phyloP scores from a whole-genome alignment of 768 basidiomycete species.

The Fomitopsis serialis region DNA sequence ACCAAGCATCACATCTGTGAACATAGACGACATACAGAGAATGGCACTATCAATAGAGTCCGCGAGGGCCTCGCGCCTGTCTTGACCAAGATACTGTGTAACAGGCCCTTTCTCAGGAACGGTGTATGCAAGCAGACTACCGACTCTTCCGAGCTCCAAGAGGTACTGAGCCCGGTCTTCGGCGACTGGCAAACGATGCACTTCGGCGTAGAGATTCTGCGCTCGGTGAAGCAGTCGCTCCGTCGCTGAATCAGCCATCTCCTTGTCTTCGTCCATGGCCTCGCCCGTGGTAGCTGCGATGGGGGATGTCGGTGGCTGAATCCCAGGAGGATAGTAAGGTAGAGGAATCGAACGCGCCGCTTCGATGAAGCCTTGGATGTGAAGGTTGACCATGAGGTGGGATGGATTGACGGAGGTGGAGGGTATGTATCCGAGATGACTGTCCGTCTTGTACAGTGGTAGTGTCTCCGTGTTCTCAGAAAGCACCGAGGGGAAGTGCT shows the following conservation, averaged over 20 bases:
- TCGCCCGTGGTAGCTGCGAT: slow-evolving; percentile 2
- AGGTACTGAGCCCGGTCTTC: slow-evolving; percentile 56
- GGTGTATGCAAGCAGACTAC: slow-evolving; percentile 78
- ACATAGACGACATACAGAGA: slow-evolving; percentile 24
- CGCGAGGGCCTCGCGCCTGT: slow-evolving; percentile 75
- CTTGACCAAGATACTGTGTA: slow-evolving; percentile 68
- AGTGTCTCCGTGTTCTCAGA: slow-evolving; percentile 15
- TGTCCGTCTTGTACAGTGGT: slow-evolving; percentile 22
- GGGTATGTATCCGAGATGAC: slow-evolving; percentile 42
- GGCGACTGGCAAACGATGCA: slow-evolving; percentile 47
- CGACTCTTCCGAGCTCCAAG: slow-evolving; percentile 69
- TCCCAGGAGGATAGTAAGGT: slow-evolving; percentile 29
- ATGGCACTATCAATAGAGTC: slow-evolving; percentile 88
- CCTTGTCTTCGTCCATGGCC: slow-evolving; percentile 23
- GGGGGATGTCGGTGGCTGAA: slow-evolving; percentile 9
- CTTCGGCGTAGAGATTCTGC: slow-evolving; percentile 63
- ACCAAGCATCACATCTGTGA: background rate
- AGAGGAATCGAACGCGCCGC: slow-evolving; percentile 71
- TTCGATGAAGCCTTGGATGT: slow-evolving; percentile 85
- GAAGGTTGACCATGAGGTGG: slow-evolving; percentile 79
- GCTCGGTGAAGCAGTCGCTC: slow-evolving; percentile 44
- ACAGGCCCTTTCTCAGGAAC: slow-evolving; percentile 75
- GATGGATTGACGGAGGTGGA: slow-evolving; percentile 66
- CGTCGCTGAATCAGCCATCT: slow-evolving; percentile 23
- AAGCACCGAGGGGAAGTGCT: slow-evolving; percentile 74